These are phyloP conservation scores for Alnus glutinosa DNA, from an alignment of 306 rosid genomes.

Conservation along the genomic window DNA sequence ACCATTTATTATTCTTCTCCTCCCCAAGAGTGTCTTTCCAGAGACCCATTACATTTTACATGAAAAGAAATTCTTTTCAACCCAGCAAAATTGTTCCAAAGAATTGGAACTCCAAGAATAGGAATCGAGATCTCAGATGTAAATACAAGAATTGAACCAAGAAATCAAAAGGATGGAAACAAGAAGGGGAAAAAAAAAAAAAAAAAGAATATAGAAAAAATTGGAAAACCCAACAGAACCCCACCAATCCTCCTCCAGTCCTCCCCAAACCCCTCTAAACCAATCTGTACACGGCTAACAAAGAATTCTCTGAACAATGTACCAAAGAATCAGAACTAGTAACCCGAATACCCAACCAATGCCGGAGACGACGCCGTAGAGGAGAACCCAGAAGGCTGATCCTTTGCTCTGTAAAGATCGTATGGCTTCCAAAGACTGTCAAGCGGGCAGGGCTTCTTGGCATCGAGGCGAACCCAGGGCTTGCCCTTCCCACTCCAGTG, in stretches of 20 bases:
- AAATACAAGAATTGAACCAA: slow-evolving; percentile 28
- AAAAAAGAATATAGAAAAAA: background rate
- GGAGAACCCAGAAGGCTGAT: slow-evolving; percentile 32
- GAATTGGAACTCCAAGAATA: slow-evolving; percentile 18
- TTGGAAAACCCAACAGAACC: background rate
- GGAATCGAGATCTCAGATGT: slow-evolving; percentile 37
- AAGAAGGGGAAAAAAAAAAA: background rate
- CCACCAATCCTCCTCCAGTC: background rate
- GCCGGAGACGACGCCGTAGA: slow-evolving; percentile 16
- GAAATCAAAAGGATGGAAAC: slow-evolving; percentile 24
- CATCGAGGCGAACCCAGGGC: slow-evolving; percentile 93
- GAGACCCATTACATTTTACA: slow-evolving; percentile 27
- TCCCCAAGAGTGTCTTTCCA: slow-evolving; percentile 29
- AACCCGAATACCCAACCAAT: slow-evolving; percentile 52
- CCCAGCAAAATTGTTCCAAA: slow-evolving; percentile 57
- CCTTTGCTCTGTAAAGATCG: slow-evolving; percentile 52
- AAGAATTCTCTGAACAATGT: slow-evolving; percentile 48
- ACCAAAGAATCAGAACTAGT: slow-evolving; percentile 48
- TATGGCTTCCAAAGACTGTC: slow-evolving; percentile 92
- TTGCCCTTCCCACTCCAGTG: slow-evolving; percentile 99
- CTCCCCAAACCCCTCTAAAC: slow-evolving; percentile 7
- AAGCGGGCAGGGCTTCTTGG: slow-evolving; percentile 63
- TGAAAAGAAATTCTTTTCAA: slow-evolving; percentile 39
- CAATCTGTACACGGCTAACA: slow-evolving; percentile 58
- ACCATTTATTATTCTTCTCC: slow-evolving; percentile 24